These are phyloP conservation scores for Arachis monticola DNA, from an alignment of 331 rosid species.

Conservation along the genomic window DNA sequence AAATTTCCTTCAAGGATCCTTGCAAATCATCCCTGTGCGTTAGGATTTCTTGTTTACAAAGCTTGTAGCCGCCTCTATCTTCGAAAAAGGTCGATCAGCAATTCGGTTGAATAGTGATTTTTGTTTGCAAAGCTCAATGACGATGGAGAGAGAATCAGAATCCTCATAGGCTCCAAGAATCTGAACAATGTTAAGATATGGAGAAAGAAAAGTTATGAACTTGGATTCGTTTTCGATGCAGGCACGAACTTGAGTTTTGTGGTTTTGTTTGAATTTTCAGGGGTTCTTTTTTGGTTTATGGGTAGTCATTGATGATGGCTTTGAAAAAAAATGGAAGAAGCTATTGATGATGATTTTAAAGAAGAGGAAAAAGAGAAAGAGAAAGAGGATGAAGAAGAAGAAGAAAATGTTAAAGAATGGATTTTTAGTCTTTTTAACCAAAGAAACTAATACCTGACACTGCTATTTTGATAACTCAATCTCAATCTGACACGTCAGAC, in stretches of 20 bases:
- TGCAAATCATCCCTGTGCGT: constrained; percentile 85
- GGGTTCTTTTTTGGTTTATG: too few species aligned
- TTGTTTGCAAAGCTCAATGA: constrained; percentile 65
- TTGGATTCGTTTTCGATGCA: constrained; percentile 44
- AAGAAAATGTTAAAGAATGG: too few species aligned
- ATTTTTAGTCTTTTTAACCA: too few species aligned
- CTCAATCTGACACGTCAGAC: too few species aligned
- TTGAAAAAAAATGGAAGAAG: too few species aligned
- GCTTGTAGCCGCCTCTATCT: constrained; percentile 53
- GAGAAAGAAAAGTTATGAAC: constrained; percentile 61
- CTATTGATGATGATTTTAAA: too few species aligned
- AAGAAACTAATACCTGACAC: too few species aligned
- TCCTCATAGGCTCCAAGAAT: constrained; percentile 57
- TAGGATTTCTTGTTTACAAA: constrained; percentile 36
- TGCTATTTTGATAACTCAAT: too few species aligned
- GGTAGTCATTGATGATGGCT: too few species aligned
- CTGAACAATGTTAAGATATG: constrained; percentile 67
- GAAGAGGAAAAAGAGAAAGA: too few species aligned
- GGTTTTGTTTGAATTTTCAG: too few species aligned
- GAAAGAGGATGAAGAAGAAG: too few species aligned
- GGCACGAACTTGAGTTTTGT: constrained; percentile 20
- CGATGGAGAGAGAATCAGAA: constrained; percentile 49
- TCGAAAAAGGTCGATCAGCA: constrained; percentile 47
- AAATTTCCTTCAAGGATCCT: constrained; percentile 58
- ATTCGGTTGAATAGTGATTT: constrained; percentile 66